Base-by-base conservation (phyloP, 106 monocot species). In the Dendrobium huoshanense region DNA sequence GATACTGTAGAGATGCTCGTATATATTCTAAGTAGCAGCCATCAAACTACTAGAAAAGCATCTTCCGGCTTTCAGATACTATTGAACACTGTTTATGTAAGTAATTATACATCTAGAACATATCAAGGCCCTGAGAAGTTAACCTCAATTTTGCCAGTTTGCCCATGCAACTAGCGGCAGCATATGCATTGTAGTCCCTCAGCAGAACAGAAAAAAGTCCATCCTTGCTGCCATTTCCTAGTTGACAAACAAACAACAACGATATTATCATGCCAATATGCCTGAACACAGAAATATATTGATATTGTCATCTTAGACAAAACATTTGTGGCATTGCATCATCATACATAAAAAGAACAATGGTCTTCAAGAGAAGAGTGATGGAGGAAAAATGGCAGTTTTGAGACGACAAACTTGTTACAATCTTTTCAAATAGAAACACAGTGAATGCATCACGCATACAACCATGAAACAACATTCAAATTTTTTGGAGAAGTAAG, bases 91-190 rank as follows among this genome's bases (percentile, higher is more conserved):
- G 33, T 37, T 70, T 70, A 2, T 37, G 15, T 15, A 25, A 65
- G 24, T 24, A 24, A 37, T 18, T 9, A 74, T 43, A 44, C 43
- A 43, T 74, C 33, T 2, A 43, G 3, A n/a, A 40, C 33, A 72
- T 72, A 70, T 72, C 37, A 72, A 16, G n/a, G 7, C 16, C 13
- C 5, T 44, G 22, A n/a, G 43, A 73, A 74, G 54, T 31, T 82
- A 95, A 95, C 99, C 99, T 99, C 67, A 99, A 79, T 83, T 99
- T 99, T 79, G 99, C 99, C 77, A 99, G 80, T 80, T 95, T 91
- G 67, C 91, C 93, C 99, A 99, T 99, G 82, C 99, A 99, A 75
- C 88, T 86, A 4, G 95, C 99, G 84, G 99, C 99, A 85, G 95
- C 99, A 87, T 95, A 90, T 81, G 90, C 65, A 89, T 88, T 91